Base-by-base conservation (phyloP, 768 basidiomycete species). In the Daedalea quercina region DNA sequence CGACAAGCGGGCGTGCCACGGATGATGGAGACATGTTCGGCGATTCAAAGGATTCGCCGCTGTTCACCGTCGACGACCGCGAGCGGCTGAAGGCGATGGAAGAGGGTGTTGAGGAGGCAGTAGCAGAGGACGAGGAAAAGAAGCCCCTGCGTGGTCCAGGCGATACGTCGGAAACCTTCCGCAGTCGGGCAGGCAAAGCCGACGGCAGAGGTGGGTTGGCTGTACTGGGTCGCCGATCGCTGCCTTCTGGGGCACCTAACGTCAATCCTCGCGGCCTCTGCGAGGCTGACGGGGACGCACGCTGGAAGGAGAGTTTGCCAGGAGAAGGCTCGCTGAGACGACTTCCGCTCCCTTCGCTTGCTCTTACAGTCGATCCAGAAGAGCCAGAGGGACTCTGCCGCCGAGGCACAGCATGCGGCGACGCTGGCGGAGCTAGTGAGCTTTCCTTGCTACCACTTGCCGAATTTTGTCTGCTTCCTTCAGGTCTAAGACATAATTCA, bases 211-310 rank as follows among this genome's bases (percentile, higher is more conserved):
- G 13, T 15, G 40, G 49, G 50, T 13, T 46, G 49, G 41, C 45
- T 15, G 33, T 51, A 46, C 56, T 23, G 47, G 46, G 35, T 19
- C 54, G 37, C 22, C 47, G 40, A n/a, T 47, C 48, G 31, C 56
- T 49, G 45, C 25, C 3, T n/a, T 35, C 47, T 11, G 45, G 45
- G 2, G 49, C 56, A 19, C 51, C 58, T 9, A 63, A 53, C 2
- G 63, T 66, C 59, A 59, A 57, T 11, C 60, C 65, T 44, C 65
- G 54, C 1, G 57, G 51, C 12, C 65, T 56, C n/a, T 31, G 28
- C 28, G 44, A 44, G n/a, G 15, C 3, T 26, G 37, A 26, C 3
- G 24, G 9, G 43, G 20, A 35, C 7, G 15, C n/a, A 23, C 35
- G 47, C 13, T 24, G 40, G 50, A 25, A 42, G 8, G 22, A 6